Percentiles rank a stretch among this genome's conserved stretches.
Conservation (phyloP, 176 grass and related monocot genomes). For the Lolium multiflorum region DNA sequence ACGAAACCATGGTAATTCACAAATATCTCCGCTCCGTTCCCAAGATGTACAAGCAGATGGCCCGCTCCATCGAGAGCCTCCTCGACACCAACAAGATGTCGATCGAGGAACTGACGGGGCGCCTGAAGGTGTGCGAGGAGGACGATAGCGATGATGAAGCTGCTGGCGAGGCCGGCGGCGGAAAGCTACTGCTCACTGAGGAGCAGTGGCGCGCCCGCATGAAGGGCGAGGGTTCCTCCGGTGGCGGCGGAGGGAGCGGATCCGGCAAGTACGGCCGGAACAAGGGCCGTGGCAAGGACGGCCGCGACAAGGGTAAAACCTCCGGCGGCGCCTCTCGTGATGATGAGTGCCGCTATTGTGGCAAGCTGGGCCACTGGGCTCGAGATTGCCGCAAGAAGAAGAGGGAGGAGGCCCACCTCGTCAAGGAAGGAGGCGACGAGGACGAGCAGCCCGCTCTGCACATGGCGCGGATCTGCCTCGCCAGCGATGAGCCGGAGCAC, state of each 20-base stretch:
- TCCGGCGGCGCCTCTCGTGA: too few species aligned
- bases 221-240: neutral
- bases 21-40: neutral
- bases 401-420: neutral
- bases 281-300: neutral
- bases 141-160: too few species aligned
- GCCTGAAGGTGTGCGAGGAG: neutral
- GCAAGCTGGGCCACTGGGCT: neutral
- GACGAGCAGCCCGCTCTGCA: neutral
- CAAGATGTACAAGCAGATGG: neutral
- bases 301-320: neutral
- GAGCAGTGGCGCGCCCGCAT: neutral
- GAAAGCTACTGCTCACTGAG: neutral
- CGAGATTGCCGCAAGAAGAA: neutral
- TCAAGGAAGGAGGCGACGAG: neutral
- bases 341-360: neutral
- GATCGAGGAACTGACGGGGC: neutral
- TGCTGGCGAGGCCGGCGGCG: fast-evolving
- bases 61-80: neutral
- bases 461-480: neutral
- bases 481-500: too few species aligned
- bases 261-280: neutral
- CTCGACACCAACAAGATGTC: neutral
- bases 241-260: fast-evolving
- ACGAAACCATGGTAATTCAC: fast-evolving